Conservation (phyloP, 495 filamentous ascomycete species). For the Penicillium paradoxum region DNA sequence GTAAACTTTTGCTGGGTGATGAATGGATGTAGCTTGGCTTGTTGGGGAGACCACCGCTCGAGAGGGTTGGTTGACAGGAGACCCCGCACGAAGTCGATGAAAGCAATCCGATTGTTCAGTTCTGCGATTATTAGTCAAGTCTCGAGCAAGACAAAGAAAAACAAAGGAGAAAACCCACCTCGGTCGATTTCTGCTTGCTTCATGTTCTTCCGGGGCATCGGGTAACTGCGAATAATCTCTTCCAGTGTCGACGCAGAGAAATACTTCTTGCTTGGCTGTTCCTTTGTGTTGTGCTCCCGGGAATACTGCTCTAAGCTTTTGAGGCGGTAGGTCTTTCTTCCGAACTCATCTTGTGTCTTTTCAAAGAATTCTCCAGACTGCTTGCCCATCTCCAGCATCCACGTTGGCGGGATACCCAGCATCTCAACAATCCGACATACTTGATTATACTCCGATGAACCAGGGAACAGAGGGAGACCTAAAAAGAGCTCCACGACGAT, state of each 20-base stretch:
- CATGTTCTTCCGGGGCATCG: constrained; percentile 99
- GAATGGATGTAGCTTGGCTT: constrained; percentile 96
- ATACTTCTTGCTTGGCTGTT: constrained; percentile 99
- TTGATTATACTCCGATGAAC: constrained; percentile 98
- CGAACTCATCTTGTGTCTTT: constrained; percentile 87
- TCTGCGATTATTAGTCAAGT: constrained; percentile 52
- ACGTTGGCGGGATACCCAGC: constrained; percentile 91
- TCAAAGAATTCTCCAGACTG: constrained; percentile 98
- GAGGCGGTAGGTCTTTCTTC: constrained; percentile 80
- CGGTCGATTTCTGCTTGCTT: constrained; percentile 93
- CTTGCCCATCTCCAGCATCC: constrained; percentile 99
- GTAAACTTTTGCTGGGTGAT: constrained; percentile 98
- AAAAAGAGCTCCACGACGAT: constrained; percentile 98
- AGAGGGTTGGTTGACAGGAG: constrained; percentile 91
- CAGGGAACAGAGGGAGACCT: constrained; percentile 90
- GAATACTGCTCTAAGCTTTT: constrained; percentile 98
- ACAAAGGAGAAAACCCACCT: constrained; percentile 55
- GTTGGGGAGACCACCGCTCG: constrained; percentile 96
- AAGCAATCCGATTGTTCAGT: constrained; percentile 96
- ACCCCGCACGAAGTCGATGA: constrained; percentile 98
- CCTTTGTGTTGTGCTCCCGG: constrained; percentile 88
- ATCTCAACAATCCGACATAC: constrained; percentile 97
- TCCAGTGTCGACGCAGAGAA: constrained; percentile 90
- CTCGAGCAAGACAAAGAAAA: not conserved
- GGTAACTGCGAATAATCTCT: constrained; percentile 94